phyloP scores from a whole-genome alignment of 768 basidiomycete genomes.

The Sutorius australiensis region DNA sequence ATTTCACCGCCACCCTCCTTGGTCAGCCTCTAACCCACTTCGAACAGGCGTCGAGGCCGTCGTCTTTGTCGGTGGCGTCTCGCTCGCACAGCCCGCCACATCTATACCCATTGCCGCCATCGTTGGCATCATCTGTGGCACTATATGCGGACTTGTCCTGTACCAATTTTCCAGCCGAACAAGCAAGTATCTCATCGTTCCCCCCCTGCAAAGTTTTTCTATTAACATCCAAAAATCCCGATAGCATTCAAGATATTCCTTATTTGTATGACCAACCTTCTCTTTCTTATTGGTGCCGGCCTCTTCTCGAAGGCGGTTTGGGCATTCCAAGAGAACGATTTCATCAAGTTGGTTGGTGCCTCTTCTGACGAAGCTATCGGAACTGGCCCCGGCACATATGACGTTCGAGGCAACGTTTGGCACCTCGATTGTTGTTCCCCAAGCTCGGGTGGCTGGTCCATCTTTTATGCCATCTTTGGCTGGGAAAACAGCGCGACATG shows the following conservation, averaged over 20 bases:
- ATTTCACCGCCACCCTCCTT: too few species aligned
- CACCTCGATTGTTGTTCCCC: conserved; percentile 80
- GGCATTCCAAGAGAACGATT: conserved; percentile 66
- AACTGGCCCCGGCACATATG: conserved; percentile 81
- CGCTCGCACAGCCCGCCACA: conserved; percentile 74
- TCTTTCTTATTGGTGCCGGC: conserved; percentile 92
- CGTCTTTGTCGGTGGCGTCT: conserved; percentile 91
- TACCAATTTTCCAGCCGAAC: conserved; percentile 76
- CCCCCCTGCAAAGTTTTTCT: neutral
- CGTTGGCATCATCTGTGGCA: conserved; percentile 75
- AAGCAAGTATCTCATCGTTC: conserved; percentile 39
- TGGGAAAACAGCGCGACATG: conserved; percentile 84
- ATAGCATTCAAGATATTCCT: conserved; percentile 82
- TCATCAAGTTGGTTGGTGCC: conserved; percentile 63
- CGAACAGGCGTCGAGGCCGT: conserved; percentile 76
- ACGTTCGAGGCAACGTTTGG: conserved; percentile 83
- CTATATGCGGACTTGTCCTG: conserved; percentile 69
- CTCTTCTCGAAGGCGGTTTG: conserved; percentile 80
- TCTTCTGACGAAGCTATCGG: conserved; percentile 67
- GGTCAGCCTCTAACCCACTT: neutral
- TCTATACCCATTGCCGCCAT: conserved; percentile 91
- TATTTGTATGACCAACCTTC: conserved; percentile 84
- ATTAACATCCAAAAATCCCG: neutral
- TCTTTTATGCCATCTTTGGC: conserved; percentile 83
- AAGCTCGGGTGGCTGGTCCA: conserved; percentile 61